A percentile compares a stretch with the other conserved stretches of the same genome.
These are phyloP conservation scores for Talaromyces nanjingensis DNA, from an alignment of 495 filamentous ascomycete species.

Conservation along the genomic window DNA sequence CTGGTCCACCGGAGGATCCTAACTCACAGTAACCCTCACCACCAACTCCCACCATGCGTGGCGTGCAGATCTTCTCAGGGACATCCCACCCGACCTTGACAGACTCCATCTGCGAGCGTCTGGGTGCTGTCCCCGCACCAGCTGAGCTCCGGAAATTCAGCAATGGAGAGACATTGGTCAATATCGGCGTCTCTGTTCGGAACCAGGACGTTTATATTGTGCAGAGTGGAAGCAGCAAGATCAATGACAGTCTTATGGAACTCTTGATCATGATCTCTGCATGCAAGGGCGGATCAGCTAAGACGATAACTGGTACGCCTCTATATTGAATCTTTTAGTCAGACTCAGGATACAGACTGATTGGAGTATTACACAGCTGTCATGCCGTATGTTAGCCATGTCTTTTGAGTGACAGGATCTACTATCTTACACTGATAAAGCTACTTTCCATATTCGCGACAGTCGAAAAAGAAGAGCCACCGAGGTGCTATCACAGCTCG, in stretches of 20 bases:
- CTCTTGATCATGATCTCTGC: constrained; percentile 97
- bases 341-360: constrained; percentile 13
- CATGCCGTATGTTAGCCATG: constrained; percentile 56
- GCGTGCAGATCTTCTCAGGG: constrained; percentile 64
- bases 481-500: constrained; percentile 92
- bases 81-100: constrained; percentile 62
- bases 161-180: constrained; percentile 95
- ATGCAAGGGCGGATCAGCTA: constrained; percentile 94
- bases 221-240: constrained; percentile 91
- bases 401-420: neutral
- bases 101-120: constrained; percentile 64
- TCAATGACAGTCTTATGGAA: constrained; percentile 99
- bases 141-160: constrained; percentile 63
- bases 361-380: constrained; percentile 57
- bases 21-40: neutral
- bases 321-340: neutral
- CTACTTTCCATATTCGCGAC: constrained; percentile 97
- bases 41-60: constrained; percentile 45
- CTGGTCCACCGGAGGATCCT: constrained; percentile 1
- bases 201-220: constrained; percentile 99
- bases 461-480: constrained; percentile 98
- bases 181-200: constrained; percentile 85
- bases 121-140: constrained; percentile 58
- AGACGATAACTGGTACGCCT: constrained; percentile 86
- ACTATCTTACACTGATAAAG: constrained; percentile 17